A percentile compares a stretch with the other conserved stretches of the same genome.
phyloP scores from a whole-genome alignment of 2,329 filamentous ascomycete genomes.

The Aciculosporium take region DNA sequence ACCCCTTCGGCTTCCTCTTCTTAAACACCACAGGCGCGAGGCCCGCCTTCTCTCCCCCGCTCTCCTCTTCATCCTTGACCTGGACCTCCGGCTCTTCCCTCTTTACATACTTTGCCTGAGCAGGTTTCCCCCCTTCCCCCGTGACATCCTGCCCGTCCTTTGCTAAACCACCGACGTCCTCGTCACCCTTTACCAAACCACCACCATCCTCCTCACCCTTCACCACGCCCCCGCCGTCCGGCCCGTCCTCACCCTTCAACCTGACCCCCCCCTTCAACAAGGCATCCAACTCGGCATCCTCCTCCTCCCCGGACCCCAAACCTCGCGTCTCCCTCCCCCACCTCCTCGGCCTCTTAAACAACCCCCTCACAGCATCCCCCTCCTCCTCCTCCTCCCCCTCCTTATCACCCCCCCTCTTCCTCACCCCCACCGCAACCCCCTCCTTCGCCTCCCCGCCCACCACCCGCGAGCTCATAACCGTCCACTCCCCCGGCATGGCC shows the following conservation, averaged over 20 bases:
- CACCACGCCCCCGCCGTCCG: conserved; percentile 21
- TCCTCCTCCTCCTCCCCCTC: conserved; percentile 49
- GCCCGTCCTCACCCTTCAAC: conserved; percentile 10
- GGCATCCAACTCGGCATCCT: conserved; percentile 47
- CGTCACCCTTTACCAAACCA: not conserved
- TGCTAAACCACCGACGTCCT: conserved; percentile 1
- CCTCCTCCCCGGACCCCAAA: conserved; percentile 24
- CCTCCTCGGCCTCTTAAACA: conserved; percentile 44
- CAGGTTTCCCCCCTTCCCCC: not conserved
- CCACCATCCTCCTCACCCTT: conserved; percentile 19
- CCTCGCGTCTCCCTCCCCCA: conserved; percentile 41
- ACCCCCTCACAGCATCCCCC: conserved; percentile 40
- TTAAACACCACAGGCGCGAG: conserved; percentile 54
- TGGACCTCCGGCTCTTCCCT: conserved; percentile 6
- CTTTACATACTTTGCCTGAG: not conserved
- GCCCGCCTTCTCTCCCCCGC: conserved; percentile 10
- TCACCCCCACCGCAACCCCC: conserved; percentile 36
- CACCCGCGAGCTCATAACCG: conserved; percentile 50
- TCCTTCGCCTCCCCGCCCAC: conserved; percentile 31
- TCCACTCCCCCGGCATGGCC: conserved; percentile 84
- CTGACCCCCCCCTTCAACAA: conserved; percentile 30
- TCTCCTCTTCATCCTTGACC: conserved; percentile 28
- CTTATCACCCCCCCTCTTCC: conserved; percentile 48
- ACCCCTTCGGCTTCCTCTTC: conserved; percentile 58
- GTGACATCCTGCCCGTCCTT: not conserved